Evolutionary conservation across 768 basidiomycete genomes (phyloP).

Genomic region (Melanogaster broomeanus): DNA sequence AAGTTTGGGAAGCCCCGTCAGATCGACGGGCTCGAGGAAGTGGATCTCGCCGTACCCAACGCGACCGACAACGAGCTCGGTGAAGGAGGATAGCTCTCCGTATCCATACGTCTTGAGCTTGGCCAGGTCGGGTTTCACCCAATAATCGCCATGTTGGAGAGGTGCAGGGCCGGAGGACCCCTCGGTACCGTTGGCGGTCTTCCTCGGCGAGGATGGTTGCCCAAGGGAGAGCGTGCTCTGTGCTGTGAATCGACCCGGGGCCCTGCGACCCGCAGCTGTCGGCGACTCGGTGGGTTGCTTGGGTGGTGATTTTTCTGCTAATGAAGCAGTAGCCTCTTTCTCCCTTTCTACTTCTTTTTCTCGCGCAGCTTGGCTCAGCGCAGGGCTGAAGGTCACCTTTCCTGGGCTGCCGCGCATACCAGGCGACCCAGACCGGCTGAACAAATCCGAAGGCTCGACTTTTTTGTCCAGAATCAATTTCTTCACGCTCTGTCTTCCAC

Average conservation of each 20-base stretch:
- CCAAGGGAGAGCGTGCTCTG: constrained; percentile 34
- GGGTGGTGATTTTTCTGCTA: constrained; percentile 9
- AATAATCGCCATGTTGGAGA: constrained; percentile 88
- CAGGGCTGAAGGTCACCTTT: constrained; percentile 74
- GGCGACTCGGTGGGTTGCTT: constrained; percentile 38
- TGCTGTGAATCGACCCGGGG: constrained; percentile 43
- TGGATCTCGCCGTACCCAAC: constrained; percentile 87
- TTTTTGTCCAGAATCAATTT: constrained; percentile 90
- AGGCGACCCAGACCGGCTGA: constrained; percentile 49
- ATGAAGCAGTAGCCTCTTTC: constrained; percentile 31
- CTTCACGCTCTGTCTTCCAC: constrained; percentile 81
- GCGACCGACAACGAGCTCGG: constrained; percentile 85
- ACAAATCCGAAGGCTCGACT: constrained; percentile 71
- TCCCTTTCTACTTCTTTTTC: constrained; percentile 63
- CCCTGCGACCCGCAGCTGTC: constrained; percentile 37
- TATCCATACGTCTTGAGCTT: constrained; percentile 71
- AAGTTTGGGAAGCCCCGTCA: constrained; percentile 81
- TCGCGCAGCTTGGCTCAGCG: constrained; percentile 70
- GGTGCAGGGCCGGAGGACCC: constrained; percentile 33
- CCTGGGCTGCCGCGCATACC: constrained; percentile 26
- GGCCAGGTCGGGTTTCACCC: constrained; percentile 77
- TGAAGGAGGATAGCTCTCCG: constrained; percentile 71
- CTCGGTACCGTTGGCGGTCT: constrained; percentile 28
- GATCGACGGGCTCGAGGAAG: constrained; percentile 80
- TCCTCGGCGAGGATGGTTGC: constrained; percentile 27